Evolutionary conservation across 2,329 filamentous ascomycete species (phyloP).

Genomic region (Sphaerostilbella broomeana): DNA sequence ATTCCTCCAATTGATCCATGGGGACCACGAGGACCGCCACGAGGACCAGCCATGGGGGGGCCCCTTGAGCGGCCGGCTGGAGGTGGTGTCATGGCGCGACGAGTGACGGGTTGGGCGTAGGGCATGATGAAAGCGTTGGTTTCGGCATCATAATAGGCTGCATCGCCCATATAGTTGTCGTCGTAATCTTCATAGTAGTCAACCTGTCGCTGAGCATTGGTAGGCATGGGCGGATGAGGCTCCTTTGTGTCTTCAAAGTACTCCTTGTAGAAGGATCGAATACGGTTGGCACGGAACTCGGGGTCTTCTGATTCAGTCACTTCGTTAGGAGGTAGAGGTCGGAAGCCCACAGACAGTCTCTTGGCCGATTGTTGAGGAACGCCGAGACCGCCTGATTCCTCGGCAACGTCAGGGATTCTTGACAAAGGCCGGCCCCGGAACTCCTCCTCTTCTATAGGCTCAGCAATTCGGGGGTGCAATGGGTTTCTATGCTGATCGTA

Average conservation of each 20-base stretch:
- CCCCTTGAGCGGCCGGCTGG: conserved; percentile 49
- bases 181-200: conserved; percentile 73
- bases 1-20: conserved; percentile 46
- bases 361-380: conserved; percentile 50
- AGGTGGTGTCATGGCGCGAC: conserved; percentile 93
- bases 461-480: conserved; percentile 25
- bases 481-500: conserved; percentile 17
- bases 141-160: conserved; percentile 59
- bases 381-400: conserved; percentile 35
- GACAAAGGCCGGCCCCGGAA: conserved; percentile 31
- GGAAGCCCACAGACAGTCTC: conserved; percentile 63
- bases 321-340: conserved; percentile 82
- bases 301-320: conserved; percentile 76
- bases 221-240: conserved; percentile 35
- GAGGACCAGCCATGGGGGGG: conserved; percentile 22
- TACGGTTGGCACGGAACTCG: conserved; percentile 89
- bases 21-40: conserved; percentile 21
- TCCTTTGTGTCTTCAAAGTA: conserved; percentile 85
- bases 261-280: conserved; percentile 98
- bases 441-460: conserved; percentile 29
- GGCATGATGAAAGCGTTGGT: conserved; percentile 69
- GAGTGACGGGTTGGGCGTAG: conserved; percentile 76
- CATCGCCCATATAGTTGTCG: conserved; percentile 61
- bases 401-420: conserved; percentile 13
- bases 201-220: conserved; percentile 23